Base-by-base conservation (phyloP, 1,284 basidiomycete species). In the Tremellales sp. region DNA sequence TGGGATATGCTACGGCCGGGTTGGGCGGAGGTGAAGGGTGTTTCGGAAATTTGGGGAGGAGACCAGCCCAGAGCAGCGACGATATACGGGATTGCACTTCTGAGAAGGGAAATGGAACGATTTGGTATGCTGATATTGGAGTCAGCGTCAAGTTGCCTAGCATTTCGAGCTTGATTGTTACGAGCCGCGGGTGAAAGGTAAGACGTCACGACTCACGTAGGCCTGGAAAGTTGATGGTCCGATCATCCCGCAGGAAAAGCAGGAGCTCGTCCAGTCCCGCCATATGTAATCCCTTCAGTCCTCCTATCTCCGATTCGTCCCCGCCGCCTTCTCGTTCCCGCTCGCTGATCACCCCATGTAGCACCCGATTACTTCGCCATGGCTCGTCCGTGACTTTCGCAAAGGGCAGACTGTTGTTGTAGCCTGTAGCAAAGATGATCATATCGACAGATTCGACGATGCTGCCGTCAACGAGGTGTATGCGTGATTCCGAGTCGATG, bases 401-500 rank as follows among this genome's bases (percentile, higher is more conserved):
- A 55, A 77, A 77, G 0, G 75, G 75, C 51, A 73, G 73, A 19
- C 66, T 58, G 54, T 70, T 76, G 47, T 68, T 64, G 54, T 77
- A 78, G 10, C 77, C 77, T 0, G 77, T 78, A 3, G 76, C 76
- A 51, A 71, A 78, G 41, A 77, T 67, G 51, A 77, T 70, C 1
- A 60, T 51, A 37, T 76, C 73, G 11, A 76, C 59, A 36, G 15
- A 13, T 5, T 36, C 33, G 6, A 36, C 15, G 33, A 36, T n/a
- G n/a, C n/a, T n/a, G n/a, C n/a, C n/a, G n/a, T n/a, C n/a, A n/a
- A n/a, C n/a, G n/a, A n/a, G n/a, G n/a, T n/a, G n/a, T n/a, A n/a
- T n/a, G n/a, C n/a, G n/a, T n/a, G n/a, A n/a, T n/a, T n/a, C n/a
- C n/a, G n/a, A n/a, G n/a, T 36, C 6, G 13, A 36, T n/a, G 33